Evolutionary conservation across 1,284 basidiomycete species (phyloP).

Genomic region (Meripilus lineatus): DNA sequence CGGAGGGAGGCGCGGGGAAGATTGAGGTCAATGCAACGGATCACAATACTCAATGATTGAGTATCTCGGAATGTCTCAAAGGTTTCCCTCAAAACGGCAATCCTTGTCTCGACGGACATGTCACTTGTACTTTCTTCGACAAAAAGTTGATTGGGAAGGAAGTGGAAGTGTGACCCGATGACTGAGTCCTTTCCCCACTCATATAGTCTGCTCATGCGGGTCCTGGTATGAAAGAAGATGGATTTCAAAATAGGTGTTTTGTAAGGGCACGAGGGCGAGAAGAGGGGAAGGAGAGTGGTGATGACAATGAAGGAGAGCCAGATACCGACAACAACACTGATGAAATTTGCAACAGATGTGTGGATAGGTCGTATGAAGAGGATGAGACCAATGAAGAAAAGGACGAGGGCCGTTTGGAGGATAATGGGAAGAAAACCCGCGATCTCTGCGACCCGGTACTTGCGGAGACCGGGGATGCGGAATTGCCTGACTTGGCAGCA

Average conservation of each 20-base stretch:
- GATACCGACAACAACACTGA: slow-evolving; percentile 25
- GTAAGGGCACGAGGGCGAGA: neutral
- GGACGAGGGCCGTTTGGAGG: slow-evolving; percentile 34
- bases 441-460: slow-evolving; percentile 31
- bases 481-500: slow-evolving; percentile 34
- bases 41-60: too few relatives aligned
- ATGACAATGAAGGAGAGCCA: slow-evolving; percentile 9
- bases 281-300: neutral
- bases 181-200: too few relatives aligned
- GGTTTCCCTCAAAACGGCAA: too few relatives aligned
- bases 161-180: too few relatives aligned
- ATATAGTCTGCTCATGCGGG: too few relatives aligned
- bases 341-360: slow-evolving; percentile 24
- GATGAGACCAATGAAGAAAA: slow-evolving; percentile 37
- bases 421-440: slow-evolving; percentile 35
- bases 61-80: too few relatives aligned
- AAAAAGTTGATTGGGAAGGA: too few relatives aligned
- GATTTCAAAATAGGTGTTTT: neutral
- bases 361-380: slow-evolving; percentile 33
- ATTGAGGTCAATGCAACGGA: too few relatives aligned
- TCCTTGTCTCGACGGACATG: too few relatives aligned
- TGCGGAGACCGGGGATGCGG: slow-evolving; percentile 29
- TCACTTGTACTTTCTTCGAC: too few relatives aligned
- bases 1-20: too few relatives aligned
- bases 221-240: too few relatives aligned